Evolutionary conservation across 805 yeast genomes (phyloP).

Genomic region (Ogataea trehalophila): DNA sequence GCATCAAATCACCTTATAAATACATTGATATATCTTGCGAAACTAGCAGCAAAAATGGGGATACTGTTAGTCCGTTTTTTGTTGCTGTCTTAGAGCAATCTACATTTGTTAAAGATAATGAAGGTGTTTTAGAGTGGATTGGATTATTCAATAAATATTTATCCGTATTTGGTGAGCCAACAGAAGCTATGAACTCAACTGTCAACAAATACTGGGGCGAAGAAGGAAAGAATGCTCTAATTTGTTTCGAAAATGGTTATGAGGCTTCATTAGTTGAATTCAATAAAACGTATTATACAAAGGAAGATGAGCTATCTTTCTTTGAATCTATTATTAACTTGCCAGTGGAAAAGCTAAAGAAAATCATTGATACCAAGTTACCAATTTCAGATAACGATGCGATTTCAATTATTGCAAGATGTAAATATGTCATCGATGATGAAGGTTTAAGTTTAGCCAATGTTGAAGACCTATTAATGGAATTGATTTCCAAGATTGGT

Average conservation of each 20-base stretch:
- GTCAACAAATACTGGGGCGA: slow-evolving; percentile 13
- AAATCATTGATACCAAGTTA: slow-evolving; percentile 25
- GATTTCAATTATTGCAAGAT: slow-evolving; percentile 39
- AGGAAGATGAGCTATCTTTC: slow-evolving; percentile 21
- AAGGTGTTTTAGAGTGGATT: slow-evolving; percentile 42
- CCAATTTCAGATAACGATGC: slow-evolving; percentile 46
- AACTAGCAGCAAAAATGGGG: slow-evolving; percentile 5
- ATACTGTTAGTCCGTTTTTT: slow-evolving; percentile 50
- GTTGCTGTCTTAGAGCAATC: slow-evolving; percentile 67
- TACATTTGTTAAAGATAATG: slow-evolving; percentile 41
- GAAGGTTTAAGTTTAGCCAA: slow-evolving; percentile 14
- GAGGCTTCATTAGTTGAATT: slow-evolving; percentile 9
- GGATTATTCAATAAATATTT: slow-evolving; percentile 42
- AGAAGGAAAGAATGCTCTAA: slow-evolving; percentile 3
- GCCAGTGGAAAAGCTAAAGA: slow-evolving; percentile 26
- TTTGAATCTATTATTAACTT: slow-evolving; percentile 32
- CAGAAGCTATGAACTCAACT: slow-evolving; percentile 15
- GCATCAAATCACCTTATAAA: slow-evolving; percentile 74
- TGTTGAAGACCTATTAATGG: slow-evolving; percentile 29
- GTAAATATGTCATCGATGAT: slow-evolving; percentile 29
- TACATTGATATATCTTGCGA: slow-evolving; percentile 57
- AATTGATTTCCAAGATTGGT: slow-evolving; percentile 41
- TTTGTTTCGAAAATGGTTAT: not conserved
- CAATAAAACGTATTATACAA: slow-evolving; percentile 1
- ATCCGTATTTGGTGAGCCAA: slow-evolving; percentile 56